Base-by-base conservation (phyloP, 805 yeast genomes). In the Candida oleophila region DNA sequence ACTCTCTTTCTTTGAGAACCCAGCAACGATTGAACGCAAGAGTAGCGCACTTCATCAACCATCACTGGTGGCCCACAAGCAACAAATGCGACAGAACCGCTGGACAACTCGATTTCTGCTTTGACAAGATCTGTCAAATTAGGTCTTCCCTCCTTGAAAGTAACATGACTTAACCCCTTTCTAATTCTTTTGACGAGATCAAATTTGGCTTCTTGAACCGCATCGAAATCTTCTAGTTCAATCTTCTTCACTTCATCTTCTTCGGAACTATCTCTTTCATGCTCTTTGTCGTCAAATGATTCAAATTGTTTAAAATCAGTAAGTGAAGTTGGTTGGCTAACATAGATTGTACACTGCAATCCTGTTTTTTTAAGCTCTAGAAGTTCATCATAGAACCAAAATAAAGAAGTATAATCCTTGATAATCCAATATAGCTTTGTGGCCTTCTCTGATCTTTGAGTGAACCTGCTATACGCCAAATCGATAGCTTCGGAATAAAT, bases 31-130 rank as follows among this genome's bases (percentile, higher is more conserved):
- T 67, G 52, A 0, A 76, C 69, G 3, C 82, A 76, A 3, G 74
- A 60, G 35, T 66, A 58, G 57, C 92, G 73, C 18, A 82, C 53
- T 2, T 66, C 73, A 55, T 83, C 90, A 52, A 74, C 82, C 75
- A 83, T 75, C 3, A 61, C 45, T 30, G 80, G 75, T 41, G 83
- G 86, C 4, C 89, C 90, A 68, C 90, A 85, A 14, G 79, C 68
- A 35, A 83, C 66, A 37, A 85, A 72, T 0, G 78, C 78, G n/a
- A 75, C 59, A 2, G 83, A 66, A 0, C 81, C 77, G 1, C 50
- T 37, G 1, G 76, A 63, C 19, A 64, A 64, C 4, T 62, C 55
- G 4, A 76, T 59, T 40, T 70, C 75, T 1, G 63, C 47, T 2
- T 52, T 47, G 0, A 82, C 68, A 2, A 80, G 47, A 3, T 56